Conservation (phyloP, 2,329 filamentous ascomycete genomes). For the Fusarium ambrosium region DNA sequence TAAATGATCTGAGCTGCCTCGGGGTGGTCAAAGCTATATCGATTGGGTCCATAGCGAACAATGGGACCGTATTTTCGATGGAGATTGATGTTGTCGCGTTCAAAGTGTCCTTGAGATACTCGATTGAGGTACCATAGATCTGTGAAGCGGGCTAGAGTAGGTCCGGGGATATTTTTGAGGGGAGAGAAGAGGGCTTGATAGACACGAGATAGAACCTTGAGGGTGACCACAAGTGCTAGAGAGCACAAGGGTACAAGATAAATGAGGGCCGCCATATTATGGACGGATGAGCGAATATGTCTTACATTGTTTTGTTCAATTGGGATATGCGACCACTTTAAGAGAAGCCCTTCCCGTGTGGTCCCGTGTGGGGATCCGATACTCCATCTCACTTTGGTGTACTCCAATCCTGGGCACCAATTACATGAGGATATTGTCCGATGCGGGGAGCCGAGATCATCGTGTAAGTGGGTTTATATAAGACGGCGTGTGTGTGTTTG, state of each 20-base stretch:
- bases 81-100: neutral
- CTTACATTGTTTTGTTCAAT: too few relatives aligned
- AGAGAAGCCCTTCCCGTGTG: neutral
- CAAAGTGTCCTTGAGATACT: neutral
- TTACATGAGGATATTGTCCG: neutral
- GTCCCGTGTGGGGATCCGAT: neutral
- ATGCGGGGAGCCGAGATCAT: neutral
- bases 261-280: neutral
- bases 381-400: neutral
- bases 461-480: neutral
- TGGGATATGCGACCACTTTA: neutral
- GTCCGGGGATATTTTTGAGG: neutral
- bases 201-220: neutral
- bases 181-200: neutral
- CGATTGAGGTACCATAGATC: neutral
- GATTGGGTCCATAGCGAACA: neutral
- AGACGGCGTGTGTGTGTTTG: neutral
- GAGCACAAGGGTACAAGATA: neutral
- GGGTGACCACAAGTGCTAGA: neutral
- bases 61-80: neutral
- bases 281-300: neutral
- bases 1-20: neutral
- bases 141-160: neutral
- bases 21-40: neutral
- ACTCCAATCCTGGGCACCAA: neutral